Conservation (phyloP, 208 protist species). For the Jaenimonas drosophilae region DNA sequence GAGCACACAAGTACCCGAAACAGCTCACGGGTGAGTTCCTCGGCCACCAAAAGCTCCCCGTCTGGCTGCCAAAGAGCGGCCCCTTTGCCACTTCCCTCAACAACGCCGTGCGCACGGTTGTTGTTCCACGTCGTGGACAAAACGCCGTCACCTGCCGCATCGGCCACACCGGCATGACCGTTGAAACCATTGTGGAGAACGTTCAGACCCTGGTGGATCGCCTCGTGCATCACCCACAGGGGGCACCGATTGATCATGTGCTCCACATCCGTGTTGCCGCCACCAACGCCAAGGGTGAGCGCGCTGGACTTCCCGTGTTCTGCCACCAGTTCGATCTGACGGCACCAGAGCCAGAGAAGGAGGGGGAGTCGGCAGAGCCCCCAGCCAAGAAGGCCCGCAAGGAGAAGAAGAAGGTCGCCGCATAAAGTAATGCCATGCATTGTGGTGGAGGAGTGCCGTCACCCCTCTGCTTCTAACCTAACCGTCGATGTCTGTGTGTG, state of each 20-base stretch:
- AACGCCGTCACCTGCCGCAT: slow-evolving; percentile 69
- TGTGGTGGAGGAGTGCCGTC: no score
- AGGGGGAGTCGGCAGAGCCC: no score
- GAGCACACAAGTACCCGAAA: slow-evolving; percentile 56
- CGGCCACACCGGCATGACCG: slow-evolving; percentile 62
- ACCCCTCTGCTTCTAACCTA: no score
- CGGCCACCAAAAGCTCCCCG: slow-evolving; percentile 59
- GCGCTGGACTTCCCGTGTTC: slow-evolving; percentile 66
- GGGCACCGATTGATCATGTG: slow-evolving; percentile 30
- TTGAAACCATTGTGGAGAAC: slow-evolving; percentile 59
- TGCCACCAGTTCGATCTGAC: slow-evolving; percentile 47
- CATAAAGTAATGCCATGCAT: not conserved
- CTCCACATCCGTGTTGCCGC: slow-evolving; percentile 74
- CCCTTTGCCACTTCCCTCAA: slow-evolving; percentile 27
- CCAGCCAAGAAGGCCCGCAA: not conserved
- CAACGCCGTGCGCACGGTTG: slow-evolving; percentile 42
- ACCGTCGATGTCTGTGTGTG: no score
- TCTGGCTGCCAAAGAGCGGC: slow-evolving; percentile 60
- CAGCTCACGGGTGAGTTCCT: slow-evolving; percentile 84
- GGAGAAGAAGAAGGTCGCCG: slow-evolving; percentile 2
- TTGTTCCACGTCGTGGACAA: slow-evolving; percentile 67
- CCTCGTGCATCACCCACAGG: slow-evolving; percentile 50
- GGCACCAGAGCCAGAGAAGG: no score
- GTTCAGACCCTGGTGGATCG: slow-evolving; percentile 47
- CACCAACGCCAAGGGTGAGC: slow-evolving; percentile 48